Evolutionary conservation across 192 early-diverging fungal genomes (phyloP).

Genomic region (Entomortierella parvispora): DNA sequence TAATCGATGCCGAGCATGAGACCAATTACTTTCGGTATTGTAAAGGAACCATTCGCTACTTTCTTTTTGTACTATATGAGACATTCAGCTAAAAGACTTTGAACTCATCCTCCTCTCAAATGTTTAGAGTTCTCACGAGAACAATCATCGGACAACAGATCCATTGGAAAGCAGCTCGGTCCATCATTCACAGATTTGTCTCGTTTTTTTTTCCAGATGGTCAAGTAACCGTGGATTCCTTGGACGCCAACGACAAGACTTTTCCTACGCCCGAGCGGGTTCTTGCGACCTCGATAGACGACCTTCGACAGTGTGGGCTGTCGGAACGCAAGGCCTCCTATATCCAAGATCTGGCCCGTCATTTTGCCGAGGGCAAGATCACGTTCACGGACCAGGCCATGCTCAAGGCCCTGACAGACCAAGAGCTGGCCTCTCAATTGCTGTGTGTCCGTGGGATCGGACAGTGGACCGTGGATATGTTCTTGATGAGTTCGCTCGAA

Average conservation of each 20-base stretch:
- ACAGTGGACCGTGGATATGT: constrained; percentile 49
- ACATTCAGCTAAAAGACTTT: too few relatives aligned
- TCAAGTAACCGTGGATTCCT: constrained; percentile 28
- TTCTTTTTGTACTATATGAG: too few relatives aligned
- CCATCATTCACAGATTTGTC: constrained; percentile 48
- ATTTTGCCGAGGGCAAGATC: constrained; percentile 44
- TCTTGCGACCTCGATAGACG: constrained; percentile 18
- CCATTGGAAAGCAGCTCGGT: constrained; percentile 42
- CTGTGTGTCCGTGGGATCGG: constrained; percentile 45
- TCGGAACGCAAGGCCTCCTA: constrained; percentile 48
- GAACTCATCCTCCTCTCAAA: background rate
- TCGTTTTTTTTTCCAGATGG: constrained; percentile 20
- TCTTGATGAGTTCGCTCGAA: constrained; percentile 44
- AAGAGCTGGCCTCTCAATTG: constrained; percentile 34
- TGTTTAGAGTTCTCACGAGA: constrained; percentile 21
- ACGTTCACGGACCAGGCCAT: constrained; percentile 31
- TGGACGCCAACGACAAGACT: constrained; percentile 26
- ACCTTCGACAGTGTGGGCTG: constrained; percentile 26
- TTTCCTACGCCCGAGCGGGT: constrained; percentile 33
- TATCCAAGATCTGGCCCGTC: constrained; percentile 39
- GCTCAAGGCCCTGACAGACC: constrained; percentile 26
- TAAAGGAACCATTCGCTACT: background rate
- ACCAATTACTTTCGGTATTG: constrained; percentile 47
- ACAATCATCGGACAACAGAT: constrained; percentile 45
- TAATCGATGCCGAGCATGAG: constrained; percentile 31